These are phyloP conservation scores for Dioscorea dumetorum DNA, from an alignment of 106 monocot species.

Conservation along the genomic window DNA sequence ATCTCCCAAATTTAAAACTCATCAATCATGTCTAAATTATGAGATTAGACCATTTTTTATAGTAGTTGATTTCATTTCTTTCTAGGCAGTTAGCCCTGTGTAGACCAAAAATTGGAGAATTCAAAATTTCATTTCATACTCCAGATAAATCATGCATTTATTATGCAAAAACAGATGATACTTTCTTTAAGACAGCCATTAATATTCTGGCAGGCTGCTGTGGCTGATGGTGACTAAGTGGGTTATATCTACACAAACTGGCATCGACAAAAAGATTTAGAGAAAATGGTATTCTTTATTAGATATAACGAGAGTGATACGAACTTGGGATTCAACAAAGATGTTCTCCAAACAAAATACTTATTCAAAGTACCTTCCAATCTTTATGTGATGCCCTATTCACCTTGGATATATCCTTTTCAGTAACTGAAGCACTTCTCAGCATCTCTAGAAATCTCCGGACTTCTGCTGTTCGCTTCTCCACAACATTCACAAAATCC, in stretches of 20 bases:
- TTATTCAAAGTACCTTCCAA: slow-evolving; percentile 64
- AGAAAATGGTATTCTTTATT: background rate
- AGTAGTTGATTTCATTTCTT: too few species aligned
- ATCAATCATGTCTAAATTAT: too few species aligned
- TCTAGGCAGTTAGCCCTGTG: too few species aligned
- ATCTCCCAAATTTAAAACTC: too few species aligned
- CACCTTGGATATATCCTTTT: slow-evolving; percentile 17
- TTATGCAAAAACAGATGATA: too few species aligned
- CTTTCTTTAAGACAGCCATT: too few species aligned
- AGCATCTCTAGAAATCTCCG: slow-evolving; percentile 84
- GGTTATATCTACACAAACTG: background rate
- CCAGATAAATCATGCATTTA: too few species aligned
- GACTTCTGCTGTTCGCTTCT: slow-evolving; percentile 52
- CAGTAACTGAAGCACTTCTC: slow-evolving; percentile 70
- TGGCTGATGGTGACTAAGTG: too few species aligned
- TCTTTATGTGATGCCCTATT: slow-evolving; percentile 31
- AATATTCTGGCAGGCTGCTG: too few species aligned
- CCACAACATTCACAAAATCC: slow-evolving; percentile 38
- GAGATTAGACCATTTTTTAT: too few species aligned
- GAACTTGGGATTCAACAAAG: background rate
- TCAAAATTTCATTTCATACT: too few species aligned
- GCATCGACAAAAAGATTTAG: background rate
- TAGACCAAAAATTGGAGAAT: too few species aligned
- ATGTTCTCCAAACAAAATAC: background rate
- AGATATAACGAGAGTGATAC: background rate